These are phyloP conservation scores for Isabelozyma pseudorhagii DNA, from an alignment of 805 yeast genomes.

Conservation along the genomic window DNA sequence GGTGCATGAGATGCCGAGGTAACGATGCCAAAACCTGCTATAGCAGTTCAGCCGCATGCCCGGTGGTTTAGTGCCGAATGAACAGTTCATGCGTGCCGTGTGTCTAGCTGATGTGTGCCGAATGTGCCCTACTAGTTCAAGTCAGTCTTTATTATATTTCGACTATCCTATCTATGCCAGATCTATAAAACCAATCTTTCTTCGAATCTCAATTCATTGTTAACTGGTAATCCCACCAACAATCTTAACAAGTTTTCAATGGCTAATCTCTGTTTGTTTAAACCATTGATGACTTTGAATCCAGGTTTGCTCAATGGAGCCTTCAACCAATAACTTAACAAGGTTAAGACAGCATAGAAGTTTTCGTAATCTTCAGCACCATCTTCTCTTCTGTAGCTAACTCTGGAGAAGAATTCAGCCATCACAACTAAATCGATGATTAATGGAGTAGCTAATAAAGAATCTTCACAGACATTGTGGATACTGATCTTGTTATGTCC, in stretches of 20 bases:
- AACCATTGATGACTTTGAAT: constrained; percentile 83
- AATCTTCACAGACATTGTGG: constrained; percentile 96
- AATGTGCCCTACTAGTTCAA: no score
- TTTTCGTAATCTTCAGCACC: constrained; percentile 49
- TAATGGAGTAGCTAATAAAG: constrained; percentile 89
- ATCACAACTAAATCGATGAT: constrained; percentile 88
- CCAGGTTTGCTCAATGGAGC: constrained; percentile 95
- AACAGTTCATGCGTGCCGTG: no score
- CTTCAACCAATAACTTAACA: constrained; percentile 92
- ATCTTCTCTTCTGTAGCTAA: constrained; percentile 60
- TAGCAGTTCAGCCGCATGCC: no score
- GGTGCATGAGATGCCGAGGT: no score
- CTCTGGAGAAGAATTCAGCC: constrained; percentile 87
- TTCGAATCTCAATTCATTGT: constrained; percentile 90
- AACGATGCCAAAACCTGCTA: no score
- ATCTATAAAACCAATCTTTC: constrained; percentile 60
- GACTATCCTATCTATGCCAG: background rate
- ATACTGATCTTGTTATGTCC: constrained; percentile 94
- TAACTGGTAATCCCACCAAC: constrained; percentile 84
- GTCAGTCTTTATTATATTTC: no score
- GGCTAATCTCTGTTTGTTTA: constrained; percentile 92
- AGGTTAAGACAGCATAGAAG: constrained; percentile 81
- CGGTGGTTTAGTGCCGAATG: no score
- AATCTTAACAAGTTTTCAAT: constrained; percentile 87
- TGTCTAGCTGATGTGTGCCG: no score